Evolutionary conservation across 176 grass and related monocot genomes (phyloP).

Genomic region (Microstegium vimineum): DNA sequence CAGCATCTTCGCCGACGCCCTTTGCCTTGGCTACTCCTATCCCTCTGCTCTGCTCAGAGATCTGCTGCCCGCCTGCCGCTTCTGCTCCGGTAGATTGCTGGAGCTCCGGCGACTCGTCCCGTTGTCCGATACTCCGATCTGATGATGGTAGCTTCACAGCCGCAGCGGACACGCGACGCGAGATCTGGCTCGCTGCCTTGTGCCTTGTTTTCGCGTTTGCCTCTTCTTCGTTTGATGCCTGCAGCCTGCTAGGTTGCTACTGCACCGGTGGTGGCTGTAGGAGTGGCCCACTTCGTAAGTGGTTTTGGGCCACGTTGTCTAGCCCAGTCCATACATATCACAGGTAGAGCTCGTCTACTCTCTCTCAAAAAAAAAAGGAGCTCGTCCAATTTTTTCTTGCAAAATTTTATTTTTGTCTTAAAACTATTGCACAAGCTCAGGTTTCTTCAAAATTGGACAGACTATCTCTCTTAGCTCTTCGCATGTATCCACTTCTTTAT

Average conservation of each 20-base stretch:
- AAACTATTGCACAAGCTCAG: too few species aligned
- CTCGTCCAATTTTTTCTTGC: background rate
- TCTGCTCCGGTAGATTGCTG: background rate
- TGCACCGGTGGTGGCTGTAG: background rate
- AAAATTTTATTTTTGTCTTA: too few species aligned
- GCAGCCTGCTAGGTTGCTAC: background rate
- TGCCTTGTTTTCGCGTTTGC: background rate
- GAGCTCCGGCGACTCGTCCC: slow-evolving; percentile 7
- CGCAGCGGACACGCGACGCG: slow-evolving; percentile 20
- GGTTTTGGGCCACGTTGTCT: background rate
- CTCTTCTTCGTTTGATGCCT: background rate
- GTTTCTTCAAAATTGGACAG: too few species aligned
- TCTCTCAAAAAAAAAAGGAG: background rate
- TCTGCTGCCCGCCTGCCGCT: background rate
- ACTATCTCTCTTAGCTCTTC: too few species aligned
- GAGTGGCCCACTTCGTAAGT: background rate
- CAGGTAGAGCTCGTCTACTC: too few species aligned
- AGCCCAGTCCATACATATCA: background rate
- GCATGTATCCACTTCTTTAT: too few species aligned
- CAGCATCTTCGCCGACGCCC: slow-evolving; percentile 47
- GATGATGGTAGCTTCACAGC: background rate
- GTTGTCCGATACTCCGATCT: slow-evolving; percentile 25
- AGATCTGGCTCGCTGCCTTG: slow-evolving; percentile 26
- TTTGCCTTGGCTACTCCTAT: background rate
- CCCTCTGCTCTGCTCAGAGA: slow-evolving; percentile 2